Conservation (phyloP, 768 basidiomycete genomes). For the Calocybe gangraenosa region DNA sequence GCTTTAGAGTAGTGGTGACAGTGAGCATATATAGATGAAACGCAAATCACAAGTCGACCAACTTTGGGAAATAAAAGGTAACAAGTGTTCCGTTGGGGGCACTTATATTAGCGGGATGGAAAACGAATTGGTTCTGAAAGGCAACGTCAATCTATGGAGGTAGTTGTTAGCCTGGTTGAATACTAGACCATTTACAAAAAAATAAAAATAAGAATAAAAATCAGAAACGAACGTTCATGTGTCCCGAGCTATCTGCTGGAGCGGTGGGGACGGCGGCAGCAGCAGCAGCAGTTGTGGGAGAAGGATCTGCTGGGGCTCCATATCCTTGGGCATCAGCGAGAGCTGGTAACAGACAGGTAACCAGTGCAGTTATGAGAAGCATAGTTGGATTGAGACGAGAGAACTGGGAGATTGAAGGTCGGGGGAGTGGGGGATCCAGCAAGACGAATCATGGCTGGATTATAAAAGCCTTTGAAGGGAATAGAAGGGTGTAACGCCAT, state of each 20-base stretch:
- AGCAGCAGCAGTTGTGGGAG: conserved; percentile 22
- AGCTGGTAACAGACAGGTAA: conserved; percentile 27
- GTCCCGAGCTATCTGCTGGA: conserved; percentile 29
- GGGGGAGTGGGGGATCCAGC: no score
- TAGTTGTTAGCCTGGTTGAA: not conserved
- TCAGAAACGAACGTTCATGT: conserved; percentile 28
- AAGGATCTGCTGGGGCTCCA: conserved; percentile 19
- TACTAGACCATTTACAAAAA: no score
- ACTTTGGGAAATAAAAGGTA: conserved; percentile 52
- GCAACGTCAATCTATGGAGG: conserved; percentile 42
- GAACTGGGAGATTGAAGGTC: not conserved
- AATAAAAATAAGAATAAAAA: not conserved
- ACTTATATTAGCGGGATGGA: conserved; percentile 40
- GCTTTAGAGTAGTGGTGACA: conserved; percentile 22
- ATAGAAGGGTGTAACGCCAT: not conserved
- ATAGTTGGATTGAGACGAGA: conserved; percentile 25
- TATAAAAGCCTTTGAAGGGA: not conserved
- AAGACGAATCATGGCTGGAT: not conserved
- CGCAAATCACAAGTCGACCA: conserved; percentile 8
- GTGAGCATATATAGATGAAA: not conserved
- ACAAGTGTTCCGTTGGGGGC: conserved; percentile 47
- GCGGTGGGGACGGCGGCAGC: conserved; percentile 33
- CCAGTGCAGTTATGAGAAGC: conserved; percentile 21
- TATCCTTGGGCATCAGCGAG: conserved; percentile 36
- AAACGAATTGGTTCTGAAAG: conserved; percentile 31